A percentile compares a stretch with the other conserved stretches of the same genome.
These are phyloP conservation scores for Mucor lusitanicus DNA, from an alignment of 371 early-diverging fungal genomes.

Conservation along the genomic window DNA sequence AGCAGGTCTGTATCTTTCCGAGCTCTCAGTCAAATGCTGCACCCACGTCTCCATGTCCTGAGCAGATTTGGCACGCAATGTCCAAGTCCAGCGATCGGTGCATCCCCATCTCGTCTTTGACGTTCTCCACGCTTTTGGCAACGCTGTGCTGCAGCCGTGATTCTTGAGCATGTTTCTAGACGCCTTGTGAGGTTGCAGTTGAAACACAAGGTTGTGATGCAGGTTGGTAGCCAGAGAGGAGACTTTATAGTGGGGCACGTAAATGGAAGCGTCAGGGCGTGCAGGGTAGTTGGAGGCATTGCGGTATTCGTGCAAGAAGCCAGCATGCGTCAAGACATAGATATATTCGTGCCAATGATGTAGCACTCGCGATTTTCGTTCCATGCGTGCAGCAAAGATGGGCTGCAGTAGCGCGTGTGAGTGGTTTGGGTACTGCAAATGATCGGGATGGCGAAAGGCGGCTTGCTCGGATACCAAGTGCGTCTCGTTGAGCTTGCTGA, in stretches of 20 bases:
- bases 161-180: constrained; percentile 14
- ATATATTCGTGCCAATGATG: constrained; percentile 45
- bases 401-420: constrained; percentile 41
- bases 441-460: constrained; percentile 38
- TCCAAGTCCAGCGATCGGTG: constrained; percentile 23
- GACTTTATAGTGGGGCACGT: constrained; percentile 45
- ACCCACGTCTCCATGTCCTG: constrained; percentile 45
- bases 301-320: constrained; percentile 45
- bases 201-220: constrained; percentile 44
- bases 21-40: constrained; percentile 24
- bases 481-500: constrained; percentile 23
- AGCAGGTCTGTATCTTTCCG: constrained; percentile 10
- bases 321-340: constrained; percentile 49
- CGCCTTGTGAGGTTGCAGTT: constrained; percentile 34
- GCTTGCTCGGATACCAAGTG: constrained; percentile 41
- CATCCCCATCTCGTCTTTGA: constrained; percentile 12
- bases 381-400: constrained; percentile 46
- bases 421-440: constrained; percentile 40
- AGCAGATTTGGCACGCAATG: constrained; percentile 40
- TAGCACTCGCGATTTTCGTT: constrained; percentile 33
- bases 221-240: constrained; percentile 38
- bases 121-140: constrained; percentile 18
- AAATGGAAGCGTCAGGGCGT: constrained; percentile 29
- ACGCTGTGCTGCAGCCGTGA: not conserved
- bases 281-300: constrained; percentile 28